phyloP scores from a whole-genome alignment of 306 rosid genomes.

The Neltuma alba region DNA sequence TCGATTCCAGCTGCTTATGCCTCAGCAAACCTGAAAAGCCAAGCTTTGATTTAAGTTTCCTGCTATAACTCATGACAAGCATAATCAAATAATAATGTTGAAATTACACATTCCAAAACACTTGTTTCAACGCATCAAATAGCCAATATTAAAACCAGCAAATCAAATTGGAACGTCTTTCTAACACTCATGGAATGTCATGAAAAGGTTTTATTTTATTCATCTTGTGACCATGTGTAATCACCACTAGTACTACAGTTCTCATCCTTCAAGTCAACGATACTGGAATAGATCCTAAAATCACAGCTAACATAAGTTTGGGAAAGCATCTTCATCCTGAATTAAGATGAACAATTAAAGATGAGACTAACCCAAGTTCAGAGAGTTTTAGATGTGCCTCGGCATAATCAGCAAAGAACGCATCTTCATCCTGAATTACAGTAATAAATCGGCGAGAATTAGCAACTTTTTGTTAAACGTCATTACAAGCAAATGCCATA shows the following conservation, averaged over 20 bases:
- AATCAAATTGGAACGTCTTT: neutral
- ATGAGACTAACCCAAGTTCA: conserved; percentile 81
- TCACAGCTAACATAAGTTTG: neutral
- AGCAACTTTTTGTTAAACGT: neutral
- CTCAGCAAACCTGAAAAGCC: conserved; percentile 39
- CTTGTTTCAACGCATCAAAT: no score
- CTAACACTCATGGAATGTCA: neutral
- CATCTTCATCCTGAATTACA: conserved; percentile 78
- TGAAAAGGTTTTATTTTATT: no score
- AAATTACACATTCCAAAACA: neutral
- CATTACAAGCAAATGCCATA: no score
- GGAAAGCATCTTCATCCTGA: neutral
- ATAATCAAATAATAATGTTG: neutral
- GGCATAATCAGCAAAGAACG: conserved; percentile 76
- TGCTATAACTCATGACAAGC: neutral
- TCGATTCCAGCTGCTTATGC: conserved; percentile 29
- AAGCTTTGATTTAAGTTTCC: neutral
- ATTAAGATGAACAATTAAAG: neutral
- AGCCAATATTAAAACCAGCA: neutral
- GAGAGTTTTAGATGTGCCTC: conserved; percentile 84
- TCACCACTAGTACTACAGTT: neutral
- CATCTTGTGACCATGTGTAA: neutral
- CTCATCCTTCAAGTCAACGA: neutral
- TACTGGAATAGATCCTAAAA: neutral
- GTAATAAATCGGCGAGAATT: neutral